These are phyloP conservation scores for Salvia sclarea DNA, from an alignment of 305 asterid species.

Conservation along the genomic window DNA sequence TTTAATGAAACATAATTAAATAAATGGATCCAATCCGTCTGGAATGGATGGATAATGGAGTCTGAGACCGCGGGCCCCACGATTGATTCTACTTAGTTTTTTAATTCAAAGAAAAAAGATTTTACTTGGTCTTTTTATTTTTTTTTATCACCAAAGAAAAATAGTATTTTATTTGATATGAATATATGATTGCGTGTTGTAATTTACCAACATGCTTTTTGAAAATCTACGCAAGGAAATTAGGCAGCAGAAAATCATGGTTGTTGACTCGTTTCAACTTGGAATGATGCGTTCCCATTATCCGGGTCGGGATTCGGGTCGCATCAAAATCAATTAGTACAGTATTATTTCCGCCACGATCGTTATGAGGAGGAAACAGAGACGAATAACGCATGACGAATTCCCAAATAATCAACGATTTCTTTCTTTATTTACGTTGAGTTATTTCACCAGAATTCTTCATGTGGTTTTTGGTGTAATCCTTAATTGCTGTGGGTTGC, in stretches of 20 bases:
- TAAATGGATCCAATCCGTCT: too few species aligned
- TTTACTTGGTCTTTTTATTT: too few species aligned
- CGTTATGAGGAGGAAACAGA: slow-evolving; percentile 2
- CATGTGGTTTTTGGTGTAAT: slow-evolving; percentile 23
- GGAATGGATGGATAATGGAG: too few species aligned
- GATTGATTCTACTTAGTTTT: too few species aligned
- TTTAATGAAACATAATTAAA: too few species aligned
- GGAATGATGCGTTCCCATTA: background rate
- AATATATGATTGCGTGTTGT: background rate
- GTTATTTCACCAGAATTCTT: background rate
- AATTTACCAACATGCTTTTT: background rate
- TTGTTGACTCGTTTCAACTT: background rate
- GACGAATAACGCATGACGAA: slow-evolving; percentile 8
- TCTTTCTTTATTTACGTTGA: slow-evolving; percentile 15
- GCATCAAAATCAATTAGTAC: background rate
- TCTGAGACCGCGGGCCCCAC: too few species aligned
- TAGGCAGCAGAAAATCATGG: background rate
- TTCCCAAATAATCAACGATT: background rate
- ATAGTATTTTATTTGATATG: too few species aligned
- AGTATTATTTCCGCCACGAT: background rate
- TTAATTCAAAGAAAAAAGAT: too few species aligned
- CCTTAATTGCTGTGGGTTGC: slow-evolving; percentile 5
- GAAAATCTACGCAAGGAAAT: background rate
- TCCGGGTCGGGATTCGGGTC: background rate
- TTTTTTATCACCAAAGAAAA: too few species aligned